Base-by-base conservation (phyloP, 1,284 basidiomycete species). In the Neonothopanus nambi region DNA sequence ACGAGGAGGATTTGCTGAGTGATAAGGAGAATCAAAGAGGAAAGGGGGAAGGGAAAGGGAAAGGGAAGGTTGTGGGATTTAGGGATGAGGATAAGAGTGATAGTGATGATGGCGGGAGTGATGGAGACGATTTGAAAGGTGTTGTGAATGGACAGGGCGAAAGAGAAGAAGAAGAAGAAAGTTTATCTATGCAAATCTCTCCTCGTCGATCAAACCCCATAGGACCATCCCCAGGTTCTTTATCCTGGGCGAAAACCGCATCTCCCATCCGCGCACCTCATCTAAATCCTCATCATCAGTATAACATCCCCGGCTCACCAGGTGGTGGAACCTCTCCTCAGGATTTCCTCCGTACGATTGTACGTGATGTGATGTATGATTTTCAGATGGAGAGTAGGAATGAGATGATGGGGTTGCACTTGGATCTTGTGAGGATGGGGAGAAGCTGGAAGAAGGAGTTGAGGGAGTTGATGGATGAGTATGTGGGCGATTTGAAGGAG, bases 401-500 rank as follows among this genome's bases (percentile, higher is more conserved):
- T 24, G 84, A 88, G 71, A 80, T 89, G 77, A 76, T 79, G 62
- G 84, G 85, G 5, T 66, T 90, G 55, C 88, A 90, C 66, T 62
- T 90, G 57, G 87, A 90, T 63, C 62, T 90, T 52, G 71, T 90
- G 26, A 72, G 79, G 51, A 84, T 89, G 81, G 85, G 85, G 1
- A 70, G 83, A 33, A 77, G 78, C 20, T 76, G 74, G 71, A 85
- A 85, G 69, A 78, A 75, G 46, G 87, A 89, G 66, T 70, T 89
- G 66, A 73, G 80, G 51, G 74, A 74, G 42, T 61, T 79, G 56
- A 80, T 87, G 77, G 79, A 80, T 41, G 80, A 83, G 63, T 79
- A 80, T 67, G 75, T 73, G 1, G 79, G 76, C 18, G 82, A 85
- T 63, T 63, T 85, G 62, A 70, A 64, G 51, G 46, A 48, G 59